A percentile compares a stretch with the other conserved stretches of the same genome.
Evolutionary conservation across 2,329 filamentous ascomycete species (phyloP).

Genomic region (Monascus ruber): DNA sequence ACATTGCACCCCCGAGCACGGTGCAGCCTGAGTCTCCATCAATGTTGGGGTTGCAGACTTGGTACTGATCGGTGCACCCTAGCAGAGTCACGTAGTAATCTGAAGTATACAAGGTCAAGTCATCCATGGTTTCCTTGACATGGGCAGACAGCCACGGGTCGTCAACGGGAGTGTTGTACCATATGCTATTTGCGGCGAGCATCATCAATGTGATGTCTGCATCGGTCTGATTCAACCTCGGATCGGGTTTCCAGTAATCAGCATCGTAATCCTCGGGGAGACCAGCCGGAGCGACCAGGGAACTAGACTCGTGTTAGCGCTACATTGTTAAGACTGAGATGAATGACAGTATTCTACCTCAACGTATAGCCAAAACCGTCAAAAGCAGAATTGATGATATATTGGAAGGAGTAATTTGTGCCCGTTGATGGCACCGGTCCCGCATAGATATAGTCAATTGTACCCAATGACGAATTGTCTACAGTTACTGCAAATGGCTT

Average conservation of each 20-base stretch:
- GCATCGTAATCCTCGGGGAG: not conserved
- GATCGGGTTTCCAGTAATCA: slow-evolving; percentile 13
- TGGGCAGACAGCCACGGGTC: slow-evolving; percentile 23
- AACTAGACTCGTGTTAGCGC: no score
- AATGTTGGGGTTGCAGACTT: slow-evolving; percentile 21
- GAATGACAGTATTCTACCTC: no score
- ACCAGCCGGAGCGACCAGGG: no score
- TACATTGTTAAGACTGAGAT: no score
- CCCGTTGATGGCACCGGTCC: not conserved
- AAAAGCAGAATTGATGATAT: no score
- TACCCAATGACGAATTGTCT: slow-evolving; percentile 2
- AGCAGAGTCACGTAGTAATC: slow-evolving; percentile 14
- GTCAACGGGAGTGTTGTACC: slow-evolving; percentile 12
- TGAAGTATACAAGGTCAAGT: slow-evolving; percentile 4
- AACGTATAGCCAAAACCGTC: no score
- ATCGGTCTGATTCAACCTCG: slow-evolving; percentile 15
- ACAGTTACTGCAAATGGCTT: not conserved
- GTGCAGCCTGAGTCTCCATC: slow-evolving; percentile 8
- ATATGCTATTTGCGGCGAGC: slow-evolving; percentile 16
- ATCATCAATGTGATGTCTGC: slow-evolving; percentile 22
- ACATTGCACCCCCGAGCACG: slow-evolving; percentile 7
- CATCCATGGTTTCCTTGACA: slow-evolving; percentile 1
- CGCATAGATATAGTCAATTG: slow-evolving; percentile 1
- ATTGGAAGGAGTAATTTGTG: no score
- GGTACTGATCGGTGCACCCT: slow-evolving; percentile 23